Evolutionary conservation across 2,329 filamentous ascomycete genomes (phyloP), one percentile per base, ranked within the genome.

Genomic region (Botryosphaeria dothidea): DNA sequence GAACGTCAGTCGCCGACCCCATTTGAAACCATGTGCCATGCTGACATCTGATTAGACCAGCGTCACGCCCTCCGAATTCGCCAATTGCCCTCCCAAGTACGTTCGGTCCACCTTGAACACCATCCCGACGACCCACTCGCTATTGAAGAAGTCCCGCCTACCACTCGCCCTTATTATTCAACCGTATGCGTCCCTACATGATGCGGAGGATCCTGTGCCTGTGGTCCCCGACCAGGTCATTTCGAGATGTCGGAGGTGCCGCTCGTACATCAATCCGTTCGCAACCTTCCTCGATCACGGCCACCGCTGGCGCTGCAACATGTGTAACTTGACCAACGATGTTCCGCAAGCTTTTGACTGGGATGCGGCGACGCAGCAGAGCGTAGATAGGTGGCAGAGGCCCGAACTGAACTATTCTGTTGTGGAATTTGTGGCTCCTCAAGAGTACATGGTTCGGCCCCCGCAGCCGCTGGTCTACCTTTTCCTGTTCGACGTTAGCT

Each of bases 301-400:
- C 52, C 95, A 99, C 80, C 88, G 95, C 75, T 99, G 95, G 95
- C 90, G 94, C 74, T 99, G 95, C 83, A 99, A 99, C 81, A 97
- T 99, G 93, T 99, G 95, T 80, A 98, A 97, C 79, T 84, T 99
- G 69, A 97, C 93, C 71, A 99, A 99, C 77, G 95, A 99, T 72
- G 94, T 98, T 43, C 95, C 95, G n/a, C 95, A 99, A 79, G 93
- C 93, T 41, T 99, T 99, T 70, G 95, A 99, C 77, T 99, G 95
- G 95, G 95, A 99, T 79, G 90, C 92, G 36, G 90, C 92, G 49
- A 85, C 93, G 63, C 94, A 98, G 79, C 93, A 96, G 82, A 91
- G 88, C 61, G 90, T 96, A 58, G 94, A 99, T 77, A 85, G 95
- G 74, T 96, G 95, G 91, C 90, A 96, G 77, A 86, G 95, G 71